A percentile compares a stretch with the other conserved stretches of the same genome.
Evolutionary conservation across 208 protist species (phyloP).

Genomic region (Trichomonas vaginalis): DNA sequence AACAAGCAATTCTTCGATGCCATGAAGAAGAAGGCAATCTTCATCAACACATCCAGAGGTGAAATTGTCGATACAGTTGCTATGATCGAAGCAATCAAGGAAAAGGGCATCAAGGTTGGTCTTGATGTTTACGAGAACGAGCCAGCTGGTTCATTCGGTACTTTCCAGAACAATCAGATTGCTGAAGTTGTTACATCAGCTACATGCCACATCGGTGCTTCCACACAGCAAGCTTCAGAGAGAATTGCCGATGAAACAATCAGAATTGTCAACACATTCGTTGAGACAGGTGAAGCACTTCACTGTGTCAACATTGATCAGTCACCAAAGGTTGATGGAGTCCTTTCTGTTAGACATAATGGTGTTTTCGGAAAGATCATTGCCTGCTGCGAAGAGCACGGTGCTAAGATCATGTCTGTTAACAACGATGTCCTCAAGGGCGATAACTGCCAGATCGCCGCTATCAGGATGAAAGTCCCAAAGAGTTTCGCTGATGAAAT

Average conservation of each 20-base stretch:
- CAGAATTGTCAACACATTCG: background rate
- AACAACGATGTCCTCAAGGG: background rate
- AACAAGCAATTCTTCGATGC: background rate
- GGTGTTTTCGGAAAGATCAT: background rate
- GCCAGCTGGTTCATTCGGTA: background rate
- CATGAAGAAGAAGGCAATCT: background rate
- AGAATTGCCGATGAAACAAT: background rate
- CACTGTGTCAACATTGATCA: background rate
- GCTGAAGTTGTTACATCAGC: background rate
- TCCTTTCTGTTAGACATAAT: background rate
- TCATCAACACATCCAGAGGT: background rate
- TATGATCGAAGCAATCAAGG: background rate
- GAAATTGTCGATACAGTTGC: background rate
- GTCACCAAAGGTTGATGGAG: background rate
- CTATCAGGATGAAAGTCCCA: background rate
- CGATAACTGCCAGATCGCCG: background rate
- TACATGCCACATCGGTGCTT: conserved; percentile 1
- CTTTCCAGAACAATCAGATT: background rate
- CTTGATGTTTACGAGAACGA: background rate
- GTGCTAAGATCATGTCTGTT: background rate
- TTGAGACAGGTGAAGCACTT: background rate
- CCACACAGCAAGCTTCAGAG: background rate
- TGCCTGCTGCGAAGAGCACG: background rate
- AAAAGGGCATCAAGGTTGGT: background rate
- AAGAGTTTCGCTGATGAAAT: background rate